Evolutionary conservation across 2,329 filamentous ascomycete species (phyloP).

Genomic region (Periconia macrospinosa): DNA sequence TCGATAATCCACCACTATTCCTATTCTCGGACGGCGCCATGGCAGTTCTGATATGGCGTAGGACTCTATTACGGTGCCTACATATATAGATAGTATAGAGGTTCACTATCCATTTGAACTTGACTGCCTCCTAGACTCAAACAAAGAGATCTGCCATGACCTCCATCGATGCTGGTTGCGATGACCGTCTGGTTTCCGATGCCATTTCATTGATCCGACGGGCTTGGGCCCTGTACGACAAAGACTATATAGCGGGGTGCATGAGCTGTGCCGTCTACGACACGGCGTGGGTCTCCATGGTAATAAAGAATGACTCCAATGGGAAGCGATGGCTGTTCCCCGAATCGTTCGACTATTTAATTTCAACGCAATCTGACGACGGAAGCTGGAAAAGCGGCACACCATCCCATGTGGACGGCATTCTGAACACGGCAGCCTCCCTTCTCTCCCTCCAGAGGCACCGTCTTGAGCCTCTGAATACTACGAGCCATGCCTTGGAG

Average conservation of each 20-base stretch:
- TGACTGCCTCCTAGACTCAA: no score
- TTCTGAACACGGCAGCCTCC: conserved; percentile 8
- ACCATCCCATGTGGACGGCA: conserved; percentile 2
- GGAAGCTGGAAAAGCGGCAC: conserved; percentile 4
- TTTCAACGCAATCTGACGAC: conserved; percentile 23
- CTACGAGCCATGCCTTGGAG: not conserved
- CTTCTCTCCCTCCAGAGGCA: conserved; percentile 7
- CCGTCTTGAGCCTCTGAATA: not conserved
- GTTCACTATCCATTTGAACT: no score
- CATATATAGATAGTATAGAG: no score
- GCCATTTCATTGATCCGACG: no score
- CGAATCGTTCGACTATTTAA: conserved; percentile 32
- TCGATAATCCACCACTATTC: no score
- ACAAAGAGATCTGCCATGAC: no score
- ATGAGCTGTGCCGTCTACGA: not conserved
- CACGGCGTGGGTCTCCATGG: conserved; percentile 16
- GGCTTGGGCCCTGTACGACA: not conserved
- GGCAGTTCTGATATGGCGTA: no score
- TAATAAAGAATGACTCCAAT: conserved; percentile 9
- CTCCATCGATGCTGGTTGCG: no score
- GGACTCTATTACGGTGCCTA: no score
- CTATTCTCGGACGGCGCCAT: no score
- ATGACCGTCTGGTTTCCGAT: no score
- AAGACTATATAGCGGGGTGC: not conserved
- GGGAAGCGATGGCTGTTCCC: conserved; percentile 28